Evolutionary conservation across 2,329 filamentous ascomycete species (phyloP).

Genomic region (Aspergillus phoenicis): DNA sequence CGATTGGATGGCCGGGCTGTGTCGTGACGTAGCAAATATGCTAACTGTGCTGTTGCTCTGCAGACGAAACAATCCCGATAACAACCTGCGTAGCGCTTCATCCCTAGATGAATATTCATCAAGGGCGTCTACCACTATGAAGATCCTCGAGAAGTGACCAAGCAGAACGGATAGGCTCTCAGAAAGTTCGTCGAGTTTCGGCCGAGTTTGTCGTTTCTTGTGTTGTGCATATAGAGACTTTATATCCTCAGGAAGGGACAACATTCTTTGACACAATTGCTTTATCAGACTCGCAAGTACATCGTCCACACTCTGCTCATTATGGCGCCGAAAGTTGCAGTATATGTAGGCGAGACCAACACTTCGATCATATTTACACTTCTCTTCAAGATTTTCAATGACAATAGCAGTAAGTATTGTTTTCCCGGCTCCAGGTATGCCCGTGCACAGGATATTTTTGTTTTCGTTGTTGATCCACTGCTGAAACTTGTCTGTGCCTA

Average conservation of each 20-base stretch:
- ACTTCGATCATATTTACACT: background rate
- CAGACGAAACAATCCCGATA: conserved; percentile 27
- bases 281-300: conserved; percentile 42
- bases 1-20: conserved; percentile 25
- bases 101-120: conserved; percentile 30
- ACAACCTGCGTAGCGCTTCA: conserved; percentile 6
- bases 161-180: conserved; percentile 21
- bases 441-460: conserved; percentile 19
- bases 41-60: conserved; percentile 22
- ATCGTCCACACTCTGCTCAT: conserved; percentile 40
- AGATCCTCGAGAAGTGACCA: conserved; percentile 21
- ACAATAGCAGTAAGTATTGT: conserved; percentile 20
- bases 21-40: conserved; percentile 39
- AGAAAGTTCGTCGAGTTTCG: conserved; percentile 28
- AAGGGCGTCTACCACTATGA: conserved; percentile 37
- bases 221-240: conserved; percentile 31
- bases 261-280: conserved; percentile 37
- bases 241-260: conserved; percentile 31
- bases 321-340: conserved; percentile 45
- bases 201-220: conserved; percentile 21
- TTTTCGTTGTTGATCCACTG: conserved; percentile 15
- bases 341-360: conserved; percentile 52
- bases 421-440: conserved; percentile 26
- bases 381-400: conserved; percentile 1
- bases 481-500: conserved; percentile 20